Evolutionary conservation across 2,329 filamentous ascomycete genomes (phyloP), one percentile per base, ranked within the genome.

Genomic region (Teratosphaeria viscida): DNA sequence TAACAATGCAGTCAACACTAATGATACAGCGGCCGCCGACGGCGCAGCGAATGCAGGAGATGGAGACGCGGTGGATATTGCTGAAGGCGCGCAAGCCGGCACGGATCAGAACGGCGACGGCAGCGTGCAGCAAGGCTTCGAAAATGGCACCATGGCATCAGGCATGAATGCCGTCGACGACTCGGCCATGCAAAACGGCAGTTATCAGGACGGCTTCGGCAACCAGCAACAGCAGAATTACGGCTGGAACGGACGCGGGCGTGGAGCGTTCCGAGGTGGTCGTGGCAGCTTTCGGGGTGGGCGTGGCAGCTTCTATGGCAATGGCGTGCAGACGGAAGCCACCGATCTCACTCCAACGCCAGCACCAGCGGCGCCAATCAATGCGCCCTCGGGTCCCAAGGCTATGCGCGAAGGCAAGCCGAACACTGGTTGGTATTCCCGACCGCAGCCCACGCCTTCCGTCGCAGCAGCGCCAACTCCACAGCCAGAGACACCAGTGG

Each of bases 321-420:
- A 37, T 56, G 55, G 57, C 52, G 59, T 55, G 63, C 59, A 59
- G 62, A 65, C 55, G 29, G 64, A 65, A 60, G 64, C 60, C 35
- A 67, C 64, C 19, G 68, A 69, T 49, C 63, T 69, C 52, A 68
- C 65, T 19, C 65, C 65, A 32, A 60, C 66, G 56, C 65, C 64
- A 39, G 60, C 65, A 57, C 64, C 68, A 39, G 69, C 70, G 57
- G 71, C 72, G 26, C 72, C 72, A 5, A 59, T 71, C 57, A 72
- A 73, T 76, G 94, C 94, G 32, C 94, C 94, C 32, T 95, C 88
- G 58, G 94, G 92, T 10, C 94, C 94, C 55, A 92, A 94, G 75
- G 94, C 94, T 19, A 95, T 97, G 90, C 84, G 92, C 63, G 88
- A 94, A 74, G 90, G 91, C 34, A 79, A 91, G 11, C 88, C 89